Evolutionary conservation across 129 eudicot genomes (phyloP).

Genomic region (Smallanthus sonchifolius): DNA sequence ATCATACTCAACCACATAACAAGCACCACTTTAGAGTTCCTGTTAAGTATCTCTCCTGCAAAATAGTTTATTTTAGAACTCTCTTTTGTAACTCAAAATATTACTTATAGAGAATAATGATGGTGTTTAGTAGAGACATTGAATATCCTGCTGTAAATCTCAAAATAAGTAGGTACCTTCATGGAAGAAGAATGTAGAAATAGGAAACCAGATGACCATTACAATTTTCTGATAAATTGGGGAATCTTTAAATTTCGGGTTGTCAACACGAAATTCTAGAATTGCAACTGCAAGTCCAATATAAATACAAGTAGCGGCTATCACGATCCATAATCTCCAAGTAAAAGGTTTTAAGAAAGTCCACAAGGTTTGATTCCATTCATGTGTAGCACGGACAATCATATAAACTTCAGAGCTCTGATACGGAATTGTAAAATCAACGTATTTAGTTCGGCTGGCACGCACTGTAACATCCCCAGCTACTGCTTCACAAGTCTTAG

Average conservation of each 20-base stretch:
- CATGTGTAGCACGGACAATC: conserved; percentile 12
- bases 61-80: neutral
- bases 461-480: conserved; percentile 6
- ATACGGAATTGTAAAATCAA: conserved; percentile 12
- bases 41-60: neutral
- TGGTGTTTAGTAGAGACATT: neutral
- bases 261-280: conserved; percentile 14
- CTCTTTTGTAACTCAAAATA: neutral
- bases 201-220: conserved; percentile 30
- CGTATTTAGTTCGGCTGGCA: neutral
- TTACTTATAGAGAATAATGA: neutral
- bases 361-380: conserved; percentile 14
- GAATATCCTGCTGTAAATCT: neutral
- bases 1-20: neutral
- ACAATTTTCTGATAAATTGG: neutral
- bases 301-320: neutral
- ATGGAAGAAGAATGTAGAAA: conserved; percentile 16
- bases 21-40: neutral
- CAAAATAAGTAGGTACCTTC: conserved; percentile 10
- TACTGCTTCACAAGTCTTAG: conserved; percentile 8
- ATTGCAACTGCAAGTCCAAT: conserved; percentile 13
- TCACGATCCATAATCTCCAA: conserved; percentile 12
- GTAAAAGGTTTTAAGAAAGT: conserved; percentile 23
- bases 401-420: conserved; percentile 17
- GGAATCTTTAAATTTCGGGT: conserved; percentile 1